Conservation (phyloP, 164 flowering plant species). For the Amborella trichopoda region DNA sequence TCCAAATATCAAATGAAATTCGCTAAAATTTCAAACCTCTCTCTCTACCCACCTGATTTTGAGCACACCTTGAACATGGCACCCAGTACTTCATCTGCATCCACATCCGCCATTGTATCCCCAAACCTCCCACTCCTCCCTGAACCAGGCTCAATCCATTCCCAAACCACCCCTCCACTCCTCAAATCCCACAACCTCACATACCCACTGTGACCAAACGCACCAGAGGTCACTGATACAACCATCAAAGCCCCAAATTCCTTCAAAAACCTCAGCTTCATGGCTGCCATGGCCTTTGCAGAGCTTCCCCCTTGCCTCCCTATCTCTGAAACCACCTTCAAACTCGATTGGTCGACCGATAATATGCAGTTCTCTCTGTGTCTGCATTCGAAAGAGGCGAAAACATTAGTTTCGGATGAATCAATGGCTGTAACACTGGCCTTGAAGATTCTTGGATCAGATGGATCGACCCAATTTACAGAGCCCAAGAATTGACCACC, state of each 20-base stretch:
- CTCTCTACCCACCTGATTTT: constrained; percentile 71
- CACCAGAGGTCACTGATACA: constrained; percentile 48
- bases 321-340: constrained; percentile 34
- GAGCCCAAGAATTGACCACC: constrained; percentile 46
- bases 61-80: constrained; percentile 68
- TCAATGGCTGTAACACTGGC: constrained; percentile 50
- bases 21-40: too few species aligned
- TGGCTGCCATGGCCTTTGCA: constrained; percentile 34
- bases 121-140: constrained; percentile 81
- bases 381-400: constrained; percentile 51
- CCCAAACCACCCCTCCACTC: constrained; percentile 65
- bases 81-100: constrained; percentile 38
- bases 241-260: constrained; percentile 25
- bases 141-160: constrained; percentile 85
- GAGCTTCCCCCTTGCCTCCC: constrained; percentile 54
- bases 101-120: constrained; percentile 77
- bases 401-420: constrained; percentile 27
- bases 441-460: constrained; percentile 67
- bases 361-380: constrained; percentile 72
- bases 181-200: constrained; percentile 77
- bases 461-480: constrained; percentile 59
- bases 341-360: constrained; percentile 52
- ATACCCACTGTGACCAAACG: constrained; percentile 85
- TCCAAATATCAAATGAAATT: too few species aligned
- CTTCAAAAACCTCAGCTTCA: constrained; percentile 27